Evolutionary conservation across 2,329 filamentous ascomycete species (phyloP), one percentile per base, ranked within the genome.

Genomic region (Trichoderma gracile): DNA sequence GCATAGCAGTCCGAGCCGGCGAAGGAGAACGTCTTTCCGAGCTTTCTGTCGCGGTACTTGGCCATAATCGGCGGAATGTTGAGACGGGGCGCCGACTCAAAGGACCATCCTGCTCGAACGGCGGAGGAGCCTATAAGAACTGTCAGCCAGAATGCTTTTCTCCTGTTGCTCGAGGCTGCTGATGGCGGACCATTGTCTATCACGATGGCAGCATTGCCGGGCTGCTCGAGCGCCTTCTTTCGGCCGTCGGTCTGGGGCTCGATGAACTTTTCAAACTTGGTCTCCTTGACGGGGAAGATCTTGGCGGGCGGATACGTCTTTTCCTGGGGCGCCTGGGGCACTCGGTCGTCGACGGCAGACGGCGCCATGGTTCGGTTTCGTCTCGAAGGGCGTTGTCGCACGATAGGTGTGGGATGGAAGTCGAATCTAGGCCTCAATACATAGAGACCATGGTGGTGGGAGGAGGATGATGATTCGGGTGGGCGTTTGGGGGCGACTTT

Each of bases 41-140:
- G 81, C 77, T 98, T 99, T 71, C 95, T 90, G 76, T 99, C 95
- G 73, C 93, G 89, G 77, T 97, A 99, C 73, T 94, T 92, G 68
- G 95, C 90, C 87, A 96, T 96, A 69, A 97, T 90, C 14, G 95
- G 94, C 1, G 93, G 91, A 43, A 97, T 84, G 67, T 85, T 84
- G 63, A 98, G 82, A 68, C 92, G 87, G 1, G 95, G 95, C n/a
- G 82, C 81, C 67, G 87, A 81, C 73, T 98, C 94, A 74, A 96
- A 96, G 8, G 93, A 97, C 93, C 94, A 99, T 69, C 95, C 95
- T 60, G 94, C 94, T 77, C 96, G 92, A 66, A 97, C 87, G 38
- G 89, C 83, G 60, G 91, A 96, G 25, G 94, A 95, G 69, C 95
- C 93, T 97, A 56, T 43, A 60, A 60, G 45, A 63, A 63, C 27